Conservation (phyloP, 306 rosid genomes). For the Casuarina cunninghamiana region DNA sequence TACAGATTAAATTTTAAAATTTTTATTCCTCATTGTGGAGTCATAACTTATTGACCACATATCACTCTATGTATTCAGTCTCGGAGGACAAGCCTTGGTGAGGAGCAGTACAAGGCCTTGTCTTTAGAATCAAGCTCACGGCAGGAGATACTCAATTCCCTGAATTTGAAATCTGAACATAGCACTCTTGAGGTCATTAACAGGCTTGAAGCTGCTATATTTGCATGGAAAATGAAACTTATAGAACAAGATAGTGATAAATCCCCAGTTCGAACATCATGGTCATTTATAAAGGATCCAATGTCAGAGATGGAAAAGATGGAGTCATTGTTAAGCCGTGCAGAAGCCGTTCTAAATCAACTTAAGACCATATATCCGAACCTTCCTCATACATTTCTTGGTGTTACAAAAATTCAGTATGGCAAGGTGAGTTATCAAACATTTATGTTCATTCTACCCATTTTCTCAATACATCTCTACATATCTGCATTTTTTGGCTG, state of each 20-base stretch:
- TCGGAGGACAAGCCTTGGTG: too few species aligned
- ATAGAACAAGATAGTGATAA: too few species aligned
- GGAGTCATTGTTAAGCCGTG: constrained; percentile 56
- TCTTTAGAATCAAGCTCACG: too few species aligned
- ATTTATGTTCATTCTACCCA: background rate
- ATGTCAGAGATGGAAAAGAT: constrained; percentile 60
- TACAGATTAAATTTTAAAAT: too few species aligned
- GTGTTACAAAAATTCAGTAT: constrained; percentile 75
- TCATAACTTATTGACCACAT: too few species aligned
- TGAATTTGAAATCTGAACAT: constrained; percentile 68
- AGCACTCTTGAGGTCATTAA: constrained; percentile 67
- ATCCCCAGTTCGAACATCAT: too few species aligned
- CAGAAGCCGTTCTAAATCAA: constrained; percentile 57
- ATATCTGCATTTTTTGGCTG: background rate
- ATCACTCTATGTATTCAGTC: too few species aligned
- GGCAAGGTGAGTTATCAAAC: constrained; percentile 68
- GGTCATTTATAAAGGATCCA: background rate
- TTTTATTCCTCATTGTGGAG: too few species aligned
- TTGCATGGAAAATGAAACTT: constrained; percentile 70
- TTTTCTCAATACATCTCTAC: background rate
- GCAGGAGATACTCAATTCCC: constrained; percentile 48
- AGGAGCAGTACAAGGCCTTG: too few species aligned
- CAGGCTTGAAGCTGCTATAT: constrained; percentile 44
- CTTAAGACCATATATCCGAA: constrained; percentile 57
- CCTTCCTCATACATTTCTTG: constrained; percentile 86